Evolutionary conservation across 352 stramenopile species (phyloP).

Genomic region (Lagenidium giganteum): DNA sequence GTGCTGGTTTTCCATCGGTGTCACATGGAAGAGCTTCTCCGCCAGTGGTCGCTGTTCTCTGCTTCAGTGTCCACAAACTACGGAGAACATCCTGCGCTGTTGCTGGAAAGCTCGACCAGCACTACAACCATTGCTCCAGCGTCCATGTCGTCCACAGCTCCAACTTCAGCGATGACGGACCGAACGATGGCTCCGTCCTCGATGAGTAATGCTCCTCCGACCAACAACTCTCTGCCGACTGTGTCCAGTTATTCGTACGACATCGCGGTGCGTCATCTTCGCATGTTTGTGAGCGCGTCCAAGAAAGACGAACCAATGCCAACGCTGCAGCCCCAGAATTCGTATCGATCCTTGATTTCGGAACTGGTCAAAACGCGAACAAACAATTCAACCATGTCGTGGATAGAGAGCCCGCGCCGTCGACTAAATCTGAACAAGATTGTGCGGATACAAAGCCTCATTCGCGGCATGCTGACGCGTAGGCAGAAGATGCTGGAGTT

Average conservation of each 20-base stretch:
- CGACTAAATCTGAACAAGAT: conserved; percentile 65
- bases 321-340: conserved; percentile 37
- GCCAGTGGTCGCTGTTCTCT: conserved; percentile 60
- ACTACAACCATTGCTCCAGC: not conserved
- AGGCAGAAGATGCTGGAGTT: conserved; percentile 59
- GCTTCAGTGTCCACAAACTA: conserved; percentile 49
- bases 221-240: no score
- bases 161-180: no score
- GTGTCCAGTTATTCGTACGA: conserved; percentile 67
- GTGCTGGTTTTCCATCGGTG: conserved; percentile 66
- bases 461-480: conserved; percentile 67
- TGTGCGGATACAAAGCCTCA: conserved; percentile 74
- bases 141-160: no score
- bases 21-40: conserved; percentile 61
- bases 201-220: conserved; percentile 1
- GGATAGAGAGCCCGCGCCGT: no score
- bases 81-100: conserved; percentile 4
- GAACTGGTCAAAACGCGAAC: conserved; percentile 70
- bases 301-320: conserved; percentile 22
- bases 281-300: conserved; percentile 64
- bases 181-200: no score
- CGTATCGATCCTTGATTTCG: conserved; percentile 68
- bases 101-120: no score
- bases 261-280: conserved; percentile 59
- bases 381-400: no score